A percentile compares a stretch with the other conserved stretches of the same genome.
Conservation (phyloP, 495 filamentous ascomycete genomes). For the Penicillium salamii region DNA sequence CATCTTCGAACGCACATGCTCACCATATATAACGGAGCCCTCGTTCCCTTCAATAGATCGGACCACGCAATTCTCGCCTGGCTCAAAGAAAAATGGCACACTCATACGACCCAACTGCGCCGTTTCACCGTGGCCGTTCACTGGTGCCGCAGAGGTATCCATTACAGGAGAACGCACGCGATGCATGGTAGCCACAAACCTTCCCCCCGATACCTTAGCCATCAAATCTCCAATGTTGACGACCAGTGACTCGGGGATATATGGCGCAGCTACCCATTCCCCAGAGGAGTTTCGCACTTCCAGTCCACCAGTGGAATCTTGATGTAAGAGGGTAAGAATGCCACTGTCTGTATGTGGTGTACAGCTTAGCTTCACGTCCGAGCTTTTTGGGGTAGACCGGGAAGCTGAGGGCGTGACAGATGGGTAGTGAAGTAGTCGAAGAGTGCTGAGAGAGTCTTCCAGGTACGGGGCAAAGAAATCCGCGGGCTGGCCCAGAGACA, state of each 20-base stretch:
- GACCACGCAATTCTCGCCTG: constrained; percentile 39
- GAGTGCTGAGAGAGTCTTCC: constrained; percentile 37
- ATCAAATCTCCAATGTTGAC: constrained; percentile 54
- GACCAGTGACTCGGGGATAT: constrained; percentile 41
- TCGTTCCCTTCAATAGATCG: constrained; percentile 31
- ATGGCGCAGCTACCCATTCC: constrained; percentile 44
- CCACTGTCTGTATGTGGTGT: constrained; percentile 46
- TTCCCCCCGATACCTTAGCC: constrained; percentile 42
- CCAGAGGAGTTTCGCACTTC: constrained; percentile 40
- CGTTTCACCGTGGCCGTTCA: not conserved
- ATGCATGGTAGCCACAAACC: constrained; percentile 49
- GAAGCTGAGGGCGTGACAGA: constrained; percentile 9
- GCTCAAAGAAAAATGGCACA: constrained; percentile 52
- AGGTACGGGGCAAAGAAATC: constrained; percentile 40
- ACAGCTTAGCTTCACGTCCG: constrained; percentile 38
- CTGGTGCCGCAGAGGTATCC: not conserved
- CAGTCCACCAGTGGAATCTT: constrained; percentile 40
- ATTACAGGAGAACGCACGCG: constrained; percentile 34
- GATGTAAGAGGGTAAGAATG: constrained; percentile 42
- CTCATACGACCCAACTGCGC: constrained; percentile 35
- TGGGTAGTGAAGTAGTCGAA: constrained; percentile 41
- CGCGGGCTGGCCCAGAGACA: constrained; percentile 34
- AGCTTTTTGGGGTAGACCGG: not conserved
- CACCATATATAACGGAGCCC: constrained; percentile 37
- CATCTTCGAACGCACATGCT: constrained; percentile 47